Conservation (phyloP, 177 flowering plant species). For the Tripterygium wilfordii region DNA sequence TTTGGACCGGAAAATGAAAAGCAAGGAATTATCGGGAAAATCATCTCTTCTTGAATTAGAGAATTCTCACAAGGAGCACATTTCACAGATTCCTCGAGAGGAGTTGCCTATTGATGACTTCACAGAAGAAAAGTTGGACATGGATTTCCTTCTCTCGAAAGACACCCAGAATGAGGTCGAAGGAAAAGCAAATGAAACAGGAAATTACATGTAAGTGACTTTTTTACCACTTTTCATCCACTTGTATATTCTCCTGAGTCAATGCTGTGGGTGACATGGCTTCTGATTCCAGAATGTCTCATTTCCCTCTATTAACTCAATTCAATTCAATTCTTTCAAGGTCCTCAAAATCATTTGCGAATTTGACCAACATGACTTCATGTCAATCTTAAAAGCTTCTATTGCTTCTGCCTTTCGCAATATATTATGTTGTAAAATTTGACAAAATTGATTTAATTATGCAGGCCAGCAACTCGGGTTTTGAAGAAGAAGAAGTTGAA, state of each 20-base stretch:
- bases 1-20: slow-evolving; percentile 41
- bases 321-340: too few relatives aligned
- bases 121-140: slow-evolving; percentile 22
- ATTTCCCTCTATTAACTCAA: too few relatives aligned
- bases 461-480: slow-evolving; percentile 55
- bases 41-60: slow-evolving; percentile 23
- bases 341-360: too few relatives aligned
- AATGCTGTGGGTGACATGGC: too few relatives aligned
- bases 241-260: too few relatives aligned
- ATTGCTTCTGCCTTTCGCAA: too few relatives aligned
- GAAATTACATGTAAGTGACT: slow-evolving; percentile 31
- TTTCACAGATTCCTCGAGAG: slow-evolving; percentile 11
- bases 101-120: slow-evolving; percentile 7
- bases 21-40: slow-evolving; percentile 17
- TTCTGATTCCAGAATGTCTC: not conserved
- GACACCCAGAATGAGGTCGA: slow-evolving; percentile 18
- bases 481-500: slow-evolving; percentile 85
- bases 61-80: slow-evolving; percentile 11
- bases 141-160: slow-evolving; percentile 31
- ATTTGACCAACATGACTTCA: too few relatives aligned
- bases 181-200: slow-evolving; percentile 18
- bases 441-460: slow-evolving; percentile 28
- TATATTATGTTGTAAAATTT: too few relatives aligned
- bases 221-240: slow-evolving; percentile 2
- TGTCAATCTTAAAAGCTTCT: too few relatives aligned